phyloP scores from a whole-genome alignment of 1,284 basidiomycete species.

The Moniliophthora roreri region DNA sequence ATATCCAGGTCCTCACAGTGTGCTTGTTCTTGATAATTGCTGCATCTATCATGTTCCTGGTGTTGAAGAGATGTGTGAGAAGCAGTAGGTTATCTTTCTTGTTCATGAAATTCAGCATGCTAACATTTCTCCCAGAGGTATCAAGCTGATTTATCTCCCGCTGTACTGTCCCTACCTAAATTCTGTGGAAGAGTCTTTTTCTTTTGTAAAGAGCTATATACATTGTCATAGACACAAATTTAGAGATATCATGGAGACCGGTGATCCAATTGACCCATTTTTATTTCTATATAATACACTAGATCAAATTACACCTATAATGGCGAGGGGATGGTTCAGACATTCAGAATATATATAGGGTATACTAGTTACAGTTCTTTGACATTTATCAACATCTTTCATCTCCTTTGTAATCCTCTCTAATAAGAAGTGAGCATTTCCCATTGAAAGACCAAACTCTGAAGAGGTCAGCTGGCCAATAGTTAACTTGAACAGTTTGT shows the following conservation, averaged over 20 bases:
- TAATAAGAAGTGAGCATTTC: not conserved
- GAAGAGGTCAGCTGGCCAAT: not conserved
- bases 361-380: not conserved
- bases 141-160: slow-evolving; percentile 8
- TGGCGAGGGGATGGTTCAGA: not conserved
- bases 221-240: not conserved
- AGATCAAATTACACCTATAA: not conserved
- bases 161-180: slow-evolving; percentile 9
- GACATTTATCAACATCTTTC: not conserved
- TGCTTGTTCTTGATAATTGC: slow-evolving; percentile 9
- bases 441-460: not conserved
- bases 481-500: not conserved
- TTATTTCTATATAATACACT: not conserved
- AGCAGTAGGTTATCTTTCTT: not conserved
- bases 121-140: not conserved
- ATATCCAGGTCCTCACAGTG: slow-evolving; percentile 1
- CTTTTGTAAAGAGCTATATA: not conserved
- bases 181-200: slow-evolving; percentile 9
- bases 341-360: not conserved
- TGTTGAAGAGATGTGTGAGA: not conserved
- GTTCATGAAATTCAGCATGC: not conserved
- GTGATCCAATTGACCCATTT: not conserved
- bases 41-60: slow-evolving; percentile 1
- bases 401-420: not conserved
- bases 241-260: not conserved